Evolutionary conservation across 2,329 filamentous ascomycete genomes (phyloP).

Genomic region (Alternaria infectoria): DNA sequence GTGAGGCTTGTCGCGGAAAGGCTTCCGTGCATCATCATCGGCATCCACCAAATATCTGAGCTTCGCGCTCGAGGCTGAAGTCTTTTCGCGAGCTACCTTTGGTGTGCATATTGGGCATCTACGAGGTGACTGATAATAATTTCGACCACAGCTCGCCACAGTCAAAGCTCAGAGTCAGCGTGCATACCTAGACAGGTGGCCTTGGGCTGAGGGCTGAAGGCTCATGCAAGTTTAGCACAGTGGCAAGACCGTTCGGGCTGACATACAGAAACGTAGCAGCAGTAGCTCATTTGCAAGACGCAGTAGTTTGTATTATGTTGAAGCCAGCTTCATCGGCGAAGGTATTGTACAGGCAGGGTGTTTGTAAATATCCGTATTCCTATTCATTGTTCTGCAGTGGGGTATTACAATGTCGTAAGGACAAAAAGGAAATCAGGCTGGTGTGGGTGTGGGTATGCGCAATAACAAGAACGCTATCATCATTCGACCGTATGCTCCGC

Average conservation of each 20-base stretch:
- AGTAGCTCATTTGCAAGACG: neutral
- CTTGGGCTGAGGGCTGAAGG: neutral
- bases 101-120: neutral
- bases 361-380: neutral
- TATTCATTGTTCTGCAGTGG: neutral
- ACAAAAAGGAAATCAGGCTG: neutral
- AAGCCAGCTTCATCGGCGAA: neutral
- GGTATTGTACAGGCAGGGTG: neutral
- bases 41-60: neutral
- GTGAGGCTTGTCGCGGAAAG: neutral
- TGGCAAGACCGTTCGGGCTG: neutral
- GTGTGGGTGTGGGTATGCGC: neutral
- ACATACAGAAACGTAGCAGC: neutral
- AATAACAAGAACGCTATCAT: neutral
- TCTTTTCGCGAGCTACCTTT: neutral
- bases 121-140: neutral
- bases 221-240: neutral
- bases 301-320: neutral
- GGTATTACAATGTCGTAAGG: neutral
- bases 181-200: neutral
- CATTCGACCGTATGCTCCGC: conserved; percentile 18
- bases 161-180: neutral
- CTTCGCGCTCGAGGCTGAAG: neutral
- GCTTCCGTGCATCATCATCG: neutral
- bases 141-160: neutral